phyloP scores from a whole-genome alignment of 2,329 filamentous ascomycete genomes.

The Sordariomycetes sp. region DNA sequence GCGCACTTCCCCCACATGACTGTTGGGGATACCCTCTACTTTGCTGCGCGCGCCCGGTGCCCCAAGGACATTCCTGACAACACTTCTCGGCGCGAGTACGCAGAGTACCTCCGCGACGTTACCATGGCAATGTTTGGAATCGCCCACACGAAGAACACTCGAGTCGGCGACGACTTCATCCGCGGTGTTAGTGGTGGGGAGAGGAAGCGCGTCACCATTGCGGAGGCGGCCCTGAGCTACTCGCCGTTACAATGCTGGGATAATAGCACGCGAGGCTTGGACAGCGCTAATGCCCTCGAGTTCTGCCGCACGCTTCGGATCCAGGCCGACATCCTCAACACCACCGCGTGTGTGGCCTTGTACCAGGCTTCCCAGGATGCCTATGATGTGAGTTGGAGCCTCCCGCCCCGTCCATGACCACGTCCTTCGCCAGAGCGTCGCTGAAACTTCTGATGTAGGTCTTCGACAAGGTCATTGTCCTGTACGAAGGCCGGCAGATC shows the following conservation, averaged over 20 bases:
- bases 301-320: constrained; percentile 38
- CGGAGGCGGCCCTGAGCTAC: constrained; percentile 14
- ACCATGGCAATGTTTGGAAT: constrained; percentile 41
- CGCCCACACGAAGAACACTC: constrained; percentile 36
- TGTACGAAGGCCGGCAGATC: constrained; percentile 55
- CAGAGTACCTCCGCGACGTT: constrained; percentile 35
- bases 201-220: constrained; percentile 21
- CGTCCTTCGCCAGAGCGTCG: not conserved
- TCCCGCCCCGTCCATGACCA: too few relatives aligned
- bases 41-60: constrained; percentile 42
- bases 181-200: constrained; percentile 39
- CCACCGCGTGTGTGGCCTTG: constrained; percentile 34
- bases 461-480: constrained; percentile 55
- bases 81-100: constrained; percentile 23
- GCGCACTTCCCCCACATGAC: constrained; percentile 45
- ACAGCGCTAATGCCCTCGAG: constrained; percentile 37
- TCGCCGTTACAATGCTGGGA: constrained; percentile 18
- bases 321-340: constrained; percentile 31
- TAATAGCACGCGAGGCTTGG: constrained; percentile 38
- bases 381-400: constrained; percentile 29
- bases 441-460: constrained; percentile 17
- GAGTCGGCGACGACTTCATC: constrained; percentile 39
- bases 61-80: constrained; percentile 30
- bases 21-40: constrained; percentile 47
- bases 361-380: constrained; percentile 43